Base-by-base conservation (phyloP, 805 yeast genomes). In the Priceomyces carsonii region DNA sequence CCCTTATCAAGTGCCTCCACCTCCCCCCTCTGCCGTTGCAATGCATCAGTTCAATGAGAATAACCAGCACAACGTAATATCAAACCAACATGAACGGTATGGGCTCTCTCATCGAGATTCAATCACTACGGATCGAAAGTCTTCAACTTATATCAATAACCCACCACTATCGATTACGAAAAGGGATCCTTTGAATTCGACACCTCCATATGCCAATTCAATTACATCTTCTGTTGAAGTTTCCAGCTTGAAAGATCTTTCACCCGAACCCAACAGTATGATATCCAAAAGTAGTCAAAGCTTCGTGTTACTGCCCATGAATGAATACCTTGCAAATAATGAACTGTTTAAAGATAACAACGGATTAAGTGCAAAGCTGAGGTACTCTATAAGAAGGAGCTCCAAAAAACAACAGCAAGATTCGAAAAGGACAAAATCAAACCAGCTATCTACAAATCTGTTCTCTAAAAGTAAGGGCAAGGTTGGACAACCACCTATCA, bases 1-100 rank as follows among this genome's bases (percentile, higher is more conserved):
- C 5, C 76, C 78, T 3, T 69, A 73, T 39, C 59, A 55, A 18
- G 59, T 50, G 1, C 38, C 55, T 15, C 67, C 66, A 1, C 64
- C 61, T 6, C 57, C 53, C 7, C 65, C 61, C 3, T 45, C 60
- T 4, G 33, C 44, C 8, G 32, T 47, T 15, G 51, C 39, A 21
- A 36, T 42, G 33, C 38, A 38, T 2, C 29, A 38, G n/a, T 23
- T 29, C 12, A 32, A 38, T 26, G 46, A 41, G 20, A 10, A 23
- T 6, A 18, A 12, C 4, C 26, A 23, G 10, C 20, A 21, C 2
- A 13, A 14, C 5, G 6, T 16, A 16, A 18, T 10, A 9, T 28
- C 23, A 15, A 8, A 28, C 13, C 32, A 8, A 17, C 21, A 18
- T 8, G n/a, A 28, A 6, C 19, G 8, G 7, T 12, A 16, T 8